These are phyloP conservation scores for Plasmodium knowlesi DNA, from an alignment of 169 alveolate species.

Conservation along the genomic window DNA sequence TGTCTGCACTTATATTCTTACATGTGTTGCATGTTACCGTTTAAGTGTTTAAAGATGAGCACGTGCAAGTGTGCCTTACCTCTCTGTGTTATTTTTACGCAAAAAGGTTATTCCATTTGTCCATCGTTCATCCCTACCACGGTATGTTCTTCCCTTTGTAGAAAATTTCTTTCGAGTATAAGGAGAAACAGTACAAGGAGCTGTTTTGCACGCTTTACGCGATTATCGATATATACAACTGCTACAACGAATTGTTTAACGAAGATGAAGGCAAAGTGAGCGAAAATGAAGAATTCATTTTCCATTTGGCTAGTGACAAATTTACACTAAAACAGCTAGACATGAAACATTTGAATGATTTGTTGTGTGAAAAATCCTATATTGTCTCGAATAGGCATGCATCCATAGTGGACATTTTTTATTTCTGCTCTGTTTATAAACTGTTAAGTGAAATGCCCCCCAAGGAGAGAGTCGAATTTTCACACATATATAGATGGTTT, in stretches of 20 bases:
- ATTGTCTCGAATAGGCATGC: conserved; percentile 41
- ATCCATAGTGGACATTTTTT: conserved; percentile 63
- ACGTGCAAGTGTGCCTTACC: neutral
- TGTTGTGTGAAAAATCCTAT: conserved; percentile 47
- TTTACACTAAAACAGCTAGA: conserved; percentile 28
- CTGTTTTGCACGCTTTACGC: conserved; percentile 62
- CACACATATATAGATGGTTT: conserved; percentile 59
- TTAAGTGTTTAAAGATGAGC: neutral
- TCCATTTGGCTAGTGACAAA: conserved; percentile 55
- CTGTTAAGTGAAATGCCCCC: conserved; percentile 35
- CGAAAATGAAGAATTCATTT: conserved; percentile 67
- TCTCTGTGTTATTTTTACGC: neutral
- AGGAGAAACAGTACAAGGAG: conserved; percentile 35
- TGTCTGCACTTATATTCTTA: neutral
- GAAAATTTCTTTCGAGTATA: conserved; percentile 32
- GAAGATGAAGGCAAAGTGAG: conserved; percentile 69
- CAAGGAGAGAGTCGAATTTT: conserved; percentile 44
- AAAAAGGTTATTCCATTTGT: neutral
- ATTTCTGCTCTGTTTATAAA: conserved; percentile 54
- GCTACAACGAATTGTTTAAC: conserved; percentile 35
- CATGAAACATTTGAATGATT: conserved; percentile 54
- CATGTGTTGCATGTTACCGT: neutral
- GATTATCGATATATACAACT: conserved; percentile 36
- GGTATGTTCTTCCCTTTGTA: neutral
- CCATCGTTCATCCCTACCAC: neutral